These are phyloP conservation scores for Heterobasidion occidentale DNA, from an alignment of 1,284 basidiomycete species.

Conservation along the genomic window DNA sequence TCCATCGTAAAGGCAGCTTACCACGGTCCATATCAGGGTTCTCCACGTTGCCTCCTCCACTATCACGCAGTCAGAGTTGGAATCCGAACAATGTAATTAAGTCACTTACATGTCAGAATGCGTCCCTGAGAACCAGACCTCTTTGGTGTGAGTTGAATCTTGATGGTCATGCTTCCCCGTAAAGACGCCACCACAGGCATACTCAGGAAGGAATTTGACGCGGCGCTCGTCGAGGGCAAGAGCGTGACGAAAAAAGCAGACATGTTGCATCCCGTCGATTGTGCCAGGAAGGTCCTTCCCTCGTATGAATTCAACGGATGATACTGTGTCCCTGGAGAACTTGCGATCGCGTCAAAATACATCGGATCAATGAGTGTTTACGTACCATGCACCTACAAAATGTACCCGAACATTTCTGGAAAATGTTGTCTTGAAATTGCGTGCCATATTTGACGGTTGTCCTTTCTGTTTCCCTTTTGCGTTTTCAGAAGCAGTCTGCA, in stretches of 20 bases:
- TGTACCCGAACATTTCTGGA: conserved; percentile 24
- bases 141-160: background rate
- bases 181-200: conserved; percentile 12
- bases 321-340: conserved; percentile 34
- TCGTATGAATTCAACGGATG: conserved; percentile 23
- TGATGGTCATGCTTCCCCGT: background rate
- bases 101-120: background rate
- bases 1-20: too few species aligned
- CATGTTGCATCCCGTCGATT: conserved; percentile 13
- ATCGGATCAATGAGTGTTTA: too few species aligned
- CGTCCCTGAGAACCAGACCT: conserved; percentile 10
- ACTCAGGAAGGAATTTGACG: conserved; percentile 18
- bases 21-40: too few species aligned
- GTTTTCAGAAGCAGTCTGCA: too few species aligned
- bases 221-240: conserved; percentile 20
- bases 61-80: too few species aligned
- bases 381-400: conserved; percentile 34
- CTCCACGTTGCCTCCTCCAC: too few species aligned
- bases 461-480: too few species aligned
- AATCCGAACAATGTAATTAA: too few species aligned
- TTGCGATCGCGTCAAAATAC: background rate
- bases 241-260: conserved; percentile 25
- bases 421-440: conserved; percentile 28
- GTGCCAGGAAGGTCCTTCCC: conserved; percentile 19
- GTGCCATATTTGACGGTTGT: too few species aligned